Evolutionary conservation across 495 filamentous ascomycete genomes (phyloP).

Genomic region (Corynascus novoguineensis): DNA sequence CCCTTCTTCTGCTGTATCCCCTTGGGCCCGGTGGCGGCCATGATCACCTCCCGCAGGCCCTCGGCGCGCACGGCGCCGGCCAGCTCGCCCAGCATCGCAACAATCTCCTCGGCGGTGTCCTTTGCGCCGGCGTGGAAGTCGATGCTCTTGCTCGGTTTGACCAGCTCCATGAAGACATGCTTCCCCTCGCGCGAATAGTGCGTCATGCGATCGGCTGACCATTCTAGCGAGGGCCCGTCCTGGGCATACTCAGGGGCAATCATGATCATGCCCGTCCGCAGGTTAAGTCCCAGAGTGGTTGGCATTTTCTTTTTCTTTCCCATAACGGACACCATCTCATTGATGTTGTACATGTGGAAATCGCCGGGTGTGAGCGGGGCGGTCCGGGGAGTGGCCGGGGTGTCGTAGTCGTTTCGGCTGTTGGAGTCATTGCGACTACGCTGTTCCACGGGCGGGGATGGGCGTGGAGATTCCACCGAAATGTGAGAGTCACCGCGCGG

Average conservation of each 20-base stretch:
- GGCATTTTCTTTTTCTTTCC: conserved; percentile 97
- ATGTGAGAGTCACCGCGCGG: conserved; percentile 57
- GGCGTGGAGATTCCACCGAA: conserved; percentile 47
- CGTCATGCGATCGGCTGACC: conserved; percentile 86
- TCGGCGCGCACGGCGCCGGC: conserved; percentile 77
- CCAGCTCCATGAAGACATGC: conserved; percentile 91
- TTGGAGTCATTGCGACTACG: conserved; percentile 17
- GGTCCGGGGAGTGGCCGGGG: conserved; percentile 25
- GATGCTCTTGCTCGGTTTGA: conserved; percentile 83
- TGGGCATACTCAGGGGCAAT: conserved; percentile 76
- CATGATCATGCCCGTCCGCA: conserved; percentile 79
- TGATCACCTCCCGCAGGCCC: conserved; percentile 80
- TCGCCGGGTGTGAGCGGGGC: conserved; percentile 59
- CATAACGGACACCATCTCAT: conserved; percentile 91
- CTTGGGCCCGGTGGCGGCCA: conserved; percentile 58
- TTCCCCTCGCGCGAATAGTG: conserved; percentile 98
- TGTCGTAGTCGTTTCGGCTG: conserved; percentile 23
- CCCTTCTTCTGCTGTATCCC: conserved; percentile 61
- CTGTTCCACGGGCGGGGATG: conserved; percentile 29
- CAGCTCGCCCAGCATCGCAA: conserved; percentile 79
- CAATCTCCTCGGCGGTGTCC: conserved; percentile 91
- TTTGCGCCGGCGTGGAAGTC: conserved; percentile 98
- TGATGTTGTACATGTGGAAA: conserved; percentile 91
- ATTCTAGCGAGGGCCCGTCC: conserved; percentile 81
- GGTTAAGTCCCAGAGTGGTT: conserved; percentile 84